These are phyloP conservation scores for Lodderomyces margitis DNA, from an alignment of 1,139 yeast genomes.

Conservation along the genomic window DNA sequence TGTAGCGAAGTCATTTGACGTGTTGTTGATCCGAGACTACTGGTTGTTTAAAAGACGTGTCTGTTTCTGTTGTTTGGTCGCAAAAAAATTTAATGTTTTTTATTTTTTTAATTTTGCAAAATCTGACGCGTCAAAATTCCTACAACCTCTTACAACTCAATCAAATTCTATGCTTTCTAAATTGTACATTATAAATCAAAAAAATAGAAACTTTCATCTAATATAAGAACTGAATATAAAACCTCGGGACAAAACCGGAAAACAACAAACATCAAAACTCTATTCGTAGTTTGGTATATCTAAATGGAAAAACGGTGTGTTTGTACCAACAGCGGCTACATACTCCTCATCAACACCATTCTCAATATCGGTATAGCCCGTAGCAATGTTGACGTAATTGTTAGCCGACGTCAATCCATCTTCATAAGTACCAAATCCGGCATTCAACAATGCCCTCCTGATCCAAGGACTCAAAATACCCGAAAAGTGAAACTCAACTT, in stretches of 20 bases:
- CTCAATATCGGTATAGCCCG: constrained; percentile 33
- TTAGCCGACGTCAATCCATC: constrained; percentile 40
- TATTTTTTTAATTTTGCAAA: neutral
- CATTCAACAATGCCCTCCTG: constrained; percentile 68
- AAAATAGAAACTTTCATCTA: neutral
- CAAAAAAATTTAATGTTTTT: neutral
- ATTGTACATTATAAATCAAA: too few relatives aligned
- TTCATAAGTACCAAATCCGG: constrained; percentile 74
- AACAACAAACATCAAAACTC: neutral
- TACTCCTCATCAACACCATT: constrained; percentile 28
- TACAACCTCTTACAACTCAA: too few relatives aligned
- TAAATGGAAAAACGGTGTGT: constrained; percentile 82
- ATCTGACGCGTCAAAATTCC: neutral
- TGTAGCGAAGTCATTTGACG: neutral
- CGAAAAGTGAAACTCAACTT: constrained; percentile 86
- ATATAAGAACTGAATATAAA: neutral
- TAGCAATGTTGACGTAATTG: constrained; percentile 42
- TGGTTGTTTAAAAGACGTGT: neutral
- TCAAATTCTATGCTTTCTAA: too few relatives aligned
- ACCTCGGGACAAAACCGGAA: neutral
- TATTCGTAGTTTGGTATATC: constrained; percentile 70
- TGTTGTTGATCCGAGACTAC: too few relatives aligned
- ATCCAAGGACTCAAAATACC: constrained; percentile 88
- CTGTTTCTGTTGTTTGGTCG: neutral
- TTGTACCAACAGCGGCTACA: constrained; percentile 64